phyloP scores from a whole-genome alignment of 2,329 filamentous ascomycete genomes.

The Paecilomyces dactylethromorphus region DNA sequence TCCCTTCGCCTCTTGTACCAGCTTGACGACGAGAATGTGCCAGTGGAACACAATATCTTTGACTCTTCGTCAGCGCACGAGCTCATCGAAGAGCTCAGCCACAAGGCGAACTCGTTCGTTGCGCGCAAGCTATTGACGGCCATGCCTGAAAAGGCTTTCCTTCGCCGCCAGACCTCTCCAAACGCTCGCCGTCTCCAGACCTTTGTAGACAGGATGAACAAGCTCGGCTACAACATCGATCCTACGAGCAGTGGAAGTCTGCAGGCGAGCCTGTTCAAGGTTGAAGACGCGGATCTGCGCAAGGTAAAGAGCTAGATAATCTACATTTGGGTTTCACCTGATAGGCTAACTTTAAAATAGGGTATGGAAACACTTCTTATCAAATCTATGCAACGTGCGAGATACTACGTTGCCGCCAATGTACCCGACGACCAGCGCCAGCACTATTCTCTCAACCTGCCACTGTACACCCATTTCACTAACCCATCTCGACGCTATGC shows the following conservation, averaged over 20 bases:
- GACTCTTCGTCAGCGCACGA: conserved; percentile 84
- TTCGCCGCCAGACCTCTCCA: conserved; percentile 78
- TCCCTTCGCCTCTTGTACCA: conserved; percentile 86
- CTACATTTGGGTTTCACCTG: background rate
- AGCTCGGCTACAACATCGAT: conserved; percentile 85
- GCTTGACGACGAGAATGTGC: conserved; percentile 95
- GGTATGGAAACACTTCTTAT: conserved; percentile 94
- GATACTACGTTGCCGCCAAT: conserved; percentile 85
- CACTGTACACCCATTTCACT: conserved; percentile 95
- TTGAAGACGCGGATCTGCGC: conserved; percentile 79
- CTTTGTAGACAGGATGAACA: conserved; percentile 88
- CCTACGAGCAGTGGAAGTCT: conserved; percentile 80
- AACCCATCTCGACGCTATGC: conserved; percentile 91
- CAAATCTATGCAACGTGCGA: conserved; percentile 93
- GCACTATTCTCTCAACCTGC: conserved; percentile 88
- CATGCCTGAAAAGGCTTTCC: conserved; percentile 84
- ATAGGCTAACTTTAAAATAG: conserved; percentile 16
- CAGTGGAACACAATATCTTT: conserved; percentile 93
- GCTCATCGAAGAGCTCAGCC: conserved; percentile 88
- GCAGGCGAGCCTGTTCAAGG: conserved; percentile 91
- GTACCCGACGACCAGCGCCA: conserved; percentile 68
- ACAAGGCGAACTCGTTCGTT: conserved; percentile 86
- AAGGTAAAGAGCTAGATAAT: conserved; percentile 51
- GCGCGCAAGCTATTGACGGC: conserved; percentile 74
- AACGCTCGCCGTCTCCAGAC: conserved; percentile 84